Base-by-base conservation (phyloP, 2,329 filamentous ascomycete genomes). In the Curvularia hawaiiensis region DNA sequence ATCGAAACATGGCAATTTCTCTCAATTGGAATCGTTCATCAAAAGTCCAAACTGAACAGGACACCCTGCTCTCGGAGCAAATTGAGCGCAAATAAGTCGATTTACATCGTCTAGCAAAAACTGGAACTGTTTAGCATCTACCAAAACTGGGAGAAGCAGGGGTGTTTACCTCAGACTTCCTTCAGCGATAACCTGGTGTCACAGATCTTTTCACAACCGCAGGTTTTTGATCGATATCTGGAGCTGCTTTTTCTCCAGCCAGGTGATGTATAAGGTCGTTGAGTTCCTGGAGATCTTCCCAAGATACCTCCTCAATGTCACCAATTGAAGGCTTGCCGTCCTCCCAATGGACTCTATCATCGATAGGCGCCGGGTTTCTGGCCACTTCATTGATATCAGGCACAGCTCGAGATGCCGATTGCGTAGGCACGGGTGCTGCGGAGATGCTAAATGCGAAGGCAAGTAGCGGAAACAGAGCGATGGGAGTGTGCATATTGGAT, bases 291-390 rank as follows among this genome's bases (percentile, higher is more conserved):
- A 35, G 11, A 18, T 58, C 55, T 11, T 58, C 51, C 20, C 31
- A 28, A 3, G 33, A 54, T 6, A 58, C 12, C 24, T 58, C 24
- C n/a, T 28, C 45, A 14, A 35, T 46, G 26, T 54, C 33, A n/a
- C 26, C 30, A 14, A 54, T 33, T 16, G 46, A 45, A 28, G 51
- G 55, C 52, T 47, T 58, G 16, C 47, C 56, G 24, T 56, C 35
- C 12, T 52, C 47, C 47, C 59, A 56, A 38, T 56, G 24, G 22
- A 48, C 40, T 52, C 44, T 48, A 16, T 50, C 31, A 30, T 63
- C 52, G 24, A 68, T 59, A 1, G 69, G 69, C 4, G 61, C 61
- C 40, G 63, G 63, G 24, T 65, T 61, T 18, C 63, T 61, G 33
- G 61, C 63, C 12, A 64, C 52, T 49, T 58, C 50, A 12, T 59